Evolutionary conservation across 2,329 filamentous ascomycete genomes (phyloP), one percentile per base, ranked within the genome.

Genomic region (Hymenoscyphus occultus): DNA sequence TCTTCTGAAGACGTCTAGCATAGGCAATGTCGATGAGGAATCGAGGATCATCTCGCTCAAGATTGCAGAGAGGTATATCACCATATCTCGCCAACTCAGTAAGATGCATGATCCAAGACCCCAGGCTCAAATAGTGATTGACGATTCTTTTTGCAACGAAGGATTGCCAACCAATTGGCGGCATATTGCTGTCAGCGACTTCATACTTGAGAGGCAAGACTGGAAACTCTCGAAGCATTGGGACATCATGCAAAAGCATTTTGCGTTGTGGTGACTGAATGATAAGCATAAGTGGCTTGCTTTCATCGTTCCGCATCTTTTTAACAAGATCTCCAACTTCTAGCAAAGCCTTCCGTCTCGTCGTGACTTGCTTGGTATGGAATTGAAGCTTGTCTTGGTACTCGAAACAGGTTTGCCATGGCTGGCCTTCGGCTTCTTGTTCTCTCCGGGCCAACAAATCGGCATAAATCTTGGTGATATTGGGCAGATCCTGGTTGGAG

Each of bases 1-100:
- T 97, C 70, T 91, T 90, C 74, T 97, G 92, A 61, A 99, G 80
- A 19, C 93, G 86, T 64, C 96, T 84, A 0, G 95, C 95, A 76
- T 98, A 99, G 0, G 94, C 91, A 63, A 99, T 87, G 75, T 99
- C 95, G 71, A 99, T 99, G 63, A 99, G 80, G 79, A 95, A 98
- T 2, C 92, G 87, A 35, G 95, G 94, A 72, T 99, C 95, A 70
- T 98, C 95, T 56, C 89, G 89, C 76, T 98, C 95, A 39, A 99
- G 80, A 72, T 99, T 99, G 78, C 95, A 98, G 7, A 99, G 82
- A 1, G 95, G 95, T 4, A 99, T 87, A 75, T 98, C 92, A 32
- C 95, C 95, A 75, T 98, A 98, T 68, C 92, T 85, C 59, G 95
- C 91, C 63, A 99, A 85, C 58, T 93, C 89, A 32, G 92, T 90